Conservation (phyloP, 148 eudicot genomes). For the Bassia scoparia region DNA sequence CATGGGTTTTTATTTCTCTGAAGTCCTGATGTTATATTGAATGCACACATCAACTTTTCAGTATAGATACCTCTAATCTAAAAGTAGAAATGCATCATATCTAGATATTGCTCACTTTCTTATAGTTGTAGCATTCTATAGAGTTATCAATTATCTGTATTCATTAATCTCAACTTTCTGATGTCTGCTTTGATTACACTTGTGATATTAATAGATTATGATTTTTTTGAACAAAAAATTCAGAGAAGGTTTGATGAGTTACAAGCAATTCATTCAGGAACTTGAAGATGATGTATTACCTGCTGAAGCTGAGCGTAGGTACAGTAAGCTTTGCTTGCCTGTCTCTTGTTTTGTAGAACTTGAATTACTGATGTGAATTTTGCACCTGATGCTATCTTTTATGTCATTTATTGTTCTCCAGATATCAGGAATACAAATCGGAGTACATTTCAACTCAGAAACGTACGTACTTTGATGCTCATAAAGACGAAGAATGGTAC, state of each 20-base stretch:
- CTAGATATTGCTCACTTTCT: not conserved
- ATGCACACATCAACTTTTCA: too few relatives aligned
- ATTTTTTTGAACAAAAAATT: not conserved
- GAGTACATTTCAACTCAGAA: constrained; percentile 93
- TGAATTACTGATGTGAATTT: not conserved
- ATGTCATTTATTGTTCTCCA: constrained; percentile 25
- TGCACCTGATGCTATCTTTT: not conserved
- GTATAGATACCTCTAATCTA: not conserved
- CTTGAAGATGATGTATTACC: constrained; percentile 98
- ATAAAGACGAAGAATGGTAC: constrained; percentile 96
- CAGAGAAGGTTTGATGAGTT: constrained; percentile 96
- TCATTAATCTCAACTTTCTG: not conserved
- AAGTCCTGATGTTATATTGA: too few relatives aligned
- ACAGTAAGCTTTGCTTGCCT: not conserved
- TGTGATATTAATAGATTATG: not conserved
- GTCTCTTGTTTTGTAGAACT: not conserved
- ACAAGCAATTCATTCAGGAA: constrained; percentile 99
- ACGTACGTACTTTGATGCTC: constrained; percentile 84
- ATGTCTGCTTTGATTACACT: not conserved
- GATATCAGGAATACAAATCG: constrained; percentile 90
- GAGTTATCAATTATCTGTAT: not conserved
- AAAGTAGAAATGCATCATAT: too few relatives aligned
- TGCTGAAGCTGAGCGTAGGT: constrained; percentile 98
- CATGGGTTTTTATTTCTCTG: too few relatives aligned
- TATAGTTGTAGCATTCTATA: not conserved